Evolutionary conservation across 179 eudicot genomes (phyloP).

Genomic region (Amaranthus tricolor): DNA sequence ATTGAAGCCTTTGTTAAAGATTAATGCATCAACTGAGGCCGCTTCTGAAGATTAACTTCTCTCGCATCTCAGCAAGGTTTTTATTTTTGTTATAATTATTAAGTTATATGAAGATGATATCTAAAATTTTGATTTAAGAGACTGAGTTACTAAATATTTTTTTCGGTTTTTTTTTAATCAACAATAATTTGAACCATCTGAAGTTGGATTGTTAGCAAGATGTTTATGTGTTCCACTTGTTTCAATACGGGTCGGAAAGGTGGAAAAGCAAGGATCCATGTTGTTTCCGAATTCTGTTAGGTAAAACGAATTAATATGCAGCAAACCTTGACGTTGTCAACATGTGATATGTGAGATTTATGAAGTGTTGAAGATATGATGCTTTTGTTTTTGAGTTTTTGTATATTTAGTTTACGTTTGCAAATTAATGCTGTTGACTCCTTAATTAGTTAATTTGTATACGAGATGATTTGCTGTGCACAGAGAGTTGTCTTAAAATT

Average conservation of each 20-base stretch:
- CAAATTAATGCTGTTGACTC: too few species aligned
- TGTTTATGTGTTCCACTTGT: conserved; percentile 92
- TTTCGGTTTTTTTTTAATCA: not conserved
- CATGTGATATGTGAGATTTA: not conserved
- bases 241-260: conserved; percentile 87
- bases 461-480: not conserved
- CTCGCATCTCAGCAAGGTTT: conserved; percentile 74
- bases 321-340: not conserved
- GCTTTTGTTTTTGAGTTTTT: not conserved
- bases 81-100: not conserved
- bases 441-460: not conserved
- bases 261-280: conserved; percentile 66
- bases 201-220: conserved; percentile 86
- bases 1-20: conserved; percentile 76
- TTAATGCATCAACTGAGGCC: conserved; percentile 45
- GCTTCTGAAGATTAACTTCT: conserved; percentile 69
- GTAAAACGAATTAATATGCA: conserved; percentile 34
- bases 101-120: not conserved
- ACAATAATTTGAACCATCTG: conserved; percentile 91
- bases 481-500: too few species aligned
- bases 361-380: not conserved
- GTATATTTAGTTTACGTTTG: not conserved
- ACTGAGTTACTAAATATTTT: not conserved
- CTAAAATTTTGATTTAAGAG: not conserved
- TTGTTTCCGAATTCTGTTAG: conserved; percentile 67